A percentile compares a stretch with the other conserved stretches of the same genome.
Conservation (phyloP, 148 eudicot species). For the Rhododendron ovatum region DNA sequence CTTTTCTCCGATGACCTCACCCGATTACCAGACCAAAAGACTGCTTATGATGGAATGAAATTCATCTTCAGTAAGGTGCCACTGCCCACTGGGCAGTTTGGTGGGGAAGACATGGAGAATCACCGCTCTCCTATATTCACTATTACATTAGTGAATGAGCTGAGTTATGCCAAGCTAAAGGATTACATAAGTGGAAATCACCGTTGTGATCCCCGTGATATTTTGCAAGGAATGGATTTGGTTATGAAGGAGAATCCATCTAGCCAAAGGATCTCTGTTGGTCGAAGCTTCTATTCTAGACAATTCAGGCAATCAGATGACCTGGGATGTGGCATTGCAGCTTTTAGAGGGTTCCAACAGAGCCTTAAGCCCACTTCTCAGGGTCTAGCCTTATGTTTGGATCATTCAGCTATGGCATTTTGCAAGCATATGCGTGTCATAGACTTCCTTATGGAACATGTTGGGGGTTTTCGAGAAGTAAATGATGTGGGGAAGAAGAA, state of each 20-base stretch:
- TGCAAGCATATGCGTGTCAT: slow-evolving; percentile 40
- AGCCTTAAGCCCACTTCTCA: slow-evolving; percentile 6
- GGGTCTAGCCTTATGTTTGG: slow-evolving; percentile 51
- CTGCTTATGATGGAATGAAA: slow-evolving; percentile 59
- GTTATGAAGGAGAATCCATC: slow-evolving; percentile 3
- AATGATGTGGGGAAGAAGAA: slow-evolving; percentile 10
- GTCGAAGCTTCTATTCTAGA: not conserved
- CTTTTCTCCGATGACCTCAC: slow-evolving; percentile 27
- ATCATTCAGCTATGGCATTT: slow-evolving; percentile 47
- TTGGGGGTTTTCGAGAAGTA: slow-evolving; percentile 16
- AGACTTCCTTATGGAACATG: slow-evolving; percentile 39
- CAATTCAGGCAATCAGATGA: not conserved
- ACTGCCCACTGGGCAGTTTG: slow-evolving; percentile 37
- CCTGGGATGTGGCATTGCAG: not conserved
- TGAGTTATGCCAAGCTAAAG: slow-evolving; percentile 41
- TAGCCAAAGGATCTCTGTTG: not conserved
- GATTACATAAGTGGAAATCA: slow-evolving; percentile 27
- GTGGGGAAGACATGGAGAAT: slow-evolving; percentile 27
- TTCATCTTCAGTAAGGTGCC: slow-evolving; percentile 9
- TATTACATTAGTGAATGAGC: slow-evolving; percentile 31
- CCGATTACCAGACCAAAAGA: slow-evolving; percentile 28
- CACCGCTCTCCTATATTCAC: slow-evolving; percentile 26
- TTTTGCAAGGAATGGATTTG: slow-evolving; percentile 1
- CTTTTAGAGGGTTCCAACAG: not conserved
- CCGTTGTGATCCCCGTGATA: not conserved